Conservation (phyloP, 202 grass and related monocot species). For the Setaria viridis region DNA sequence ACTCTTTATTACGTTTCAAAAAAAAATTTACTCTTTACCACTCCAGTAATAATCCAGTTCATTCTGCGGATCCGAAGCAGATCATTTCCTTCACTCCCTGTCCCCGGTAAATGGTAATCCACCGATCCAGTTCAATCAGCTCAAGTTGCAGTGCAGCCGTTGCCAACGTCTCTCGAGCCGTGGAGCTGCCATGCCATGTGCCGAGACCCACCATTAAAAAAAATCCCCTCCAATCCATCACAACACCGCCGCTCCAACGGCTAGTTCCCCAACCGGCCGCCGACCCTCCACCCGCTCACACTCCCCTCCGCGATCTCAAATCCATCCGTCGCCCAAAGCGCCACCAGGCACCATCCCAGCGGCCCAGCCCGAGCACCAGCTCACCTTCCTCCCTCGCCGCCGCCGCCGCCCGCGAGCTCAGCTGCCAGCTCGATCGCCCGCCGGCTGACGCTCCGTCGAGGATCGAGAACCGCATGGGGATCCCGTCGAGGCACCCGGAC, state of each 20-base stretch:
- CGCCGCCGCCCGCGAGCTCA: slow-evolving; percentile 14
- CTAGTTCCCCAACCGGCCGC: slow-evolving; percentile 47
- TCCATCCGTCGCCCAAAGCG: slow-evolving; percentile 24
- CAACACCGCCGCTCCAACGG: slow-evolving; percentile 63
- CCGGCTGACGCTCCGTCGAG: background rate
- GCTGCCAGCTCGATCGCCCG: background rate
- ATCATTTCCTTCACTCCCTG: background rate
- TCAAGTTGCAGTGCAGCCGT: background rate
- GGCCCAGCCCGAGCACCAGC: background rate
- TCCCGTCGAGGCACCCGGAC: slow-evolving; percentile 37
- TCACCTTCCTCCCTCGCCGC: background rate
- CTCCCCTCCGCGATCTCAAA: slow-evolving; percentile 40
- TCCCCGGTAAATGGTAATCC: no score
- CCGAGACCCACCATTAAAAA: background rate
- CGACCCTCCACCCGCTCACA: background rate
- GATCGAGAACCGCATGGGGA: slow-evolving; percentile 44
- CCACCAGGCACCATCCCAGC: slow-evolving; percentile 10
- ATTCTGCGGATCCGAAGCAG: background rate
- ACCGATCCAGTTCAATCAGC: background rate
- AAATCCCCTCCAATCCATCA: background rate
- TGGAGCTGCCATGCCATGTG: slow-evolving; percentile 20
- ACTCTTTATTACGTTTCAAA: background rate
- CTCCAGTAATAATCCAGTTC: background rate
- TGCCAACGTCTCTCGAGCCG: slow-evolving; percentile 23
- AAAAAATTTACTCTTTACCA: no score